phyloP scores from a whole-genome alignment of 345 rosid genomes.

The Salix dunnii region DNA sequence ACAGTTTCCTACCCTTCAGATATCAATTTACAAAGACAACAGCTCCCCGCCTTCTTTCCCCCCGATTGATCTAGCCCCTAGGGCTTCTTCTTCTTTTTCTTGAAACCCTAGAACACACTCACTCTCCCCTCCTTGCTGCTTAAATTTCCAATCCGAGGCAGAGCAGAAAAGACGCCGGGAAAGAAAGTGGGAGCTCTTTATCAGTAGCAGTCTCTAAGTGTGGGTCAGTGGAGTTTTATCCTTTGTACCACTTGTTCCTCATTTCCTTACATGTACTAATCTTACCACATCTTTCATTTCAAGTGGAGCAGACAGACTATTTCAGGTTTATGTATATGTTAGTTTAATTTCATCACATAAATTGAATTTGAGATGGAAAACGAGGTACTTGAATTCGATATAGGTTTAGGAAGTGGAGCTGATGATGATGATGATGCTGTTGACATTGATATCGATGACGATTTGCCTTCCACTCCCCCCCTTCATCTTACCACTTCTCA shows the following conservation, averaged over 20 bases:
- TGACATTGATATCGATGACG: conserved; percentile 43
- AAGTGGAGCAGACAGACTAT: neutral
- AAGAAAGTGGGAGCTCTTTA: too few species aligned
- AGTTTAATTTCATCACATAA: neutral
- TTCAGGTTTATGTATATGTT: neutral
- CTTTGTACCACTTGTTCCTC: neutral
- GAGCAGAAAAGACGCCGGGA: too few species aligned
- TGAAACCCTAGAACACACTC: neutral
- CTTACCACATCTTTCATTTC: neutral
- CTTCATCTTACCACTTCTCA: neutral
- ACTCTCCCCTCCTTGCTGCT: neutral
- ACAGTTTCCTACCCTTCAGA: neutral
- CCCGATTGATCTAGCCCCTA: neutral
- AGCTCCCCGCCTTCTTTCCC: neutral
- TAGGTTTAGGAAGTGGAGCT: conserved; percentile 36
- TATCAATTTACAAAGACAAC: too few species aligned
- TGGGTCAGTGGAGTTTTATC: neutral
- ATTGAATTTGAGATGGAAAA: conserved; percentile 29
- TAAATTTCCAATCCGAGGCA: neutral
- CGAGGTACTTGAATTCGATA: conserved; percentile 50
- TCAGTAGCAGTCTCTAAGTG: neutral
- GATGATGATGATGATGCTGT: conserved; percentile 25
- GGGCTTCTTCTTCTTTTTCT: neutral
- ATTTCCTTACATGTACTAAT: neutral
- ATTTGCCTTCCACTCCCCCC: conserved; percentile 23